A percentile compares a stretch with the other conserved stretches of the same genome.
Conservation (phyloP, 768 basidiomycete genomes). For the Gautieria morchelliformis region DNA sequence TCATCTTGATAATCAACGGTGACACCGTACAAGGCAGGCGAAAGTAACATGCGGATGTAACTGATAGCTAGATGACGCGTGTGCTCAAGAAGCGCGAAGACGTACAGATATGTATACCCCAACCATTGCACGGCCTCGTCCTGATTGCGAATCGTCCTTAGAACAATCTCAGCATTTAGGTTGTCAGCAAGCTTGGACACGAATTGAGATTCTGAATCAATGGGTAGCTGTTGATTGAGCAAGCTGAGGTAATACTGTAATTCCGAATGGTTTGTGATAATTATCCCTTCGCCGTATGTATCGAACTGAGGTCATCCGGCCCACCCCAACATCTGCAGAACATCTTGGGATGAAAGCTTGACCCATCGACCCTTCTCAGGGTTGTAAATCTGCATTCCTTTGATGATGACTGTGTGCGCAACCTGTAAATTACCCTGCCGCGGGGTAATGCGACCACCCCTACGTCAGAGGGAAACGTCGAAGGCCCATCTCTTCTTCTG, state of each 20-base stretch:
- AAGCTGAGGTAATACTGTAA: slow-evolving; percentile 94
- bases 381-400: slow-evolving; percentile 99
- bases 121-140: slow-evolving; percentile 98
- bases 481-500: not conserved
- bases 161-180: slow-evolving; percentile 92
- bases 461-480: not conserved
- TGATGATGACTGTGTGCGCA: slow-evolving; percentile 94
- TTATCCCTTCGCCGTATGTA: slow-evolving; percentile 94
- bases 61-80: slow-evolving; percentile 29
- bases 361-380: slow-evolving; percentile 98
- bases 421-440: not conserved
- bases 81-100: slow-evolving; percentile 12
- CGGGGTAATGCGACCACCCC: not conserved
- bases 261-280: slow-evolving; percentile 96
- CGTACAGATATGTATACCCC: slow-evolving; percentile 87
- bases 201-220: slow-evolving; percentile 94
- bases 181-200: slow-evolving; percentile 90
- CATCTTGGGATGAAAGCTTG: slow-evolving; percentile 90
- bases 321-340: slow-evolving; percentile 96
- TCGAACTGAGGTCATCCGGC: slow-evolving; percentile 97
- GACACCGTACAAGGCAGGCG: slow-evolving; percentile 80
- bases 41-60: slow-evolving; percentile 90
- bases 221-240: slow-evolving; percentile 95
- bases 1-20: slow-evolving; percentile 87
- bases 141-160: slow-evolving; percentile 88